Conservation (phyloP, 179 eudicot genomes). For the Pouteria campechiana region DNA sequence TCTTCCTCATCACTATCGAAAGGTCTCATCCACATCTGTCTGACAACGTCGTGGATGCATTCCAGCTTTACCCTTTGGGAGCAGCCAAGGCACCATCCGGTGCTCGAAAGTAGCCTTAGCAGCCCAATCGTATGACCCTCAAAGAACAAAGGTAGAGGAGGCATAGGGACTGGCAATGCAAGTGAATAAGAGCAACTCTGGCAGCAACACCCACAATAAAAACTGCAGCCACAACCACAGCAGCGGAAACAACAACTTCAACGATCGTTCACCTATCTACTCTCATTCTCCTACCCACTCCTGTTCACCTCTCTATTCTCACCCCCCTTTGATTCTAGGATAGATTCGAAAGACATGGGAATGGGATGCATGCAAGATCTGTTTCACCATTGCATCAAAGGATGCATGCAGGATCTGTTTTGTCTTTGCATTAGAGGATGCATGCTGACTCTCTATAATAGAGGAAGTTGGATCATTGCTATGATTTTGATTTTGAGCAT, state of each 20-base stretch:
- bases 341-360: slow-evolving; percentile 17
- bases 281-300: no score
- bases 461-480: slow-evolving; percentile 58
- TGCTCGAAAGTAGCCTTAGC: slow-evolving; percentile 71
- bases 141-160: slow-evolving; percentile 35
- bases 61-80: no score
- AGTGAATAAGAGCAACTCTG: no score
- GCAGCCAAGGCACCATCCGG: slow-evolving; percentile 60
- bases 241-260: no score
- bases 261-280: no score
- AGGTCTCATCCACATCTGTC: no score
- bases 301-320: slow-evolving; percentile 45
- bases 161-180: slow-evolving; percentile 21
- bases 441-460: slow-evolving; percentile 74
- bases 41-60: no score
- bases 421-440: slow-evolving; percentile 63
- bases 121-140: slow-evolving; percentile 84
- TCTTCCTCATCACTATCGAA: no score
- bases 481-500: slow-evolving; percentile 61
- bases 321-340: slow-evolving; percentile 47
- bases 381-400: no score
- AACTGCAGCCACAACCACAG: no score
- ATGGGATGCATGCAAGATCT: slow-evolving; percentile 17
- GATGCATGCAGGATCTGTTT: no score
- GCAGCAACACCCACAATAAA: no score